These are phyloP conservation scores for Tuber umbilicatum DNA, from an alignment of 495 filamentous ascomycete species.

Conservation along the genomic window DNA sequence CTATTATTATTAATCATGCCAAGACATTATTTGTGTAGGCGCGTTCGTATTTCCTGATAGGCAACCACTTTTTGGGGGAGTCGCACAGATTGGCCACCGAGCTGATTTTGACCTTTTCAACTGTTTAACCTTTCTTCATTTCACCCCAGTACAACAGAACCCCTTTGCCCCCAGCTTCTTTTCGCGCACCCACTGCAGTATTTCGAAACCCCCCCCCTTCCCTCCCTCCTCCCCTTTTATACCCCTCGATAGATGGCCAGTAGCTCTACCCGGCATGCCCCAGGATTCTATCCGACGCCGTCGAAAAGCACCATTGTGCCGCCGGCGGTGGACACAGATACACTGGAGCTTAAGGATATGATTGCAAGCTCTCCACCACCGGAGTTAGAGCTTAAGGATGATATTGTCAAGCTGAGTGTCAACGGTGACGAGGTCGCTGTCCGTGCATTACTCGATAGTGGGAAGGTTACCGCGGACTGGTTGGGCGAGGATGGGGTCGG, in stretches of 20 bases:
- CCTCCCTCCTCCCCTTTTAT: background rate
- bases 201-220: background rate
- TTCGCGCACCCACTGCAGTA: background rate
- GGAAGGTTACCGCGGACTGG: slow-evolving; percentile 72
- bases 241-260: slow-evolving; percentile 26
- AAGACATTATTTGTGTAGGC: background rate
- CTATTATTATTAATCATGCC: background rate
- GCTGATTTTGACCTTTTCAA: background rate
- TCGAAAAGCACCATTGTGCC: slow-evolving; percentile 39
- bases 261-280: slow-evolving; percentile 30
- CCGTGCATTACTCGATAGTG: slow-evolving; percentile 76
- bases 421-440: slow-evolving; percentile 79
- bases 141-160: background rate
- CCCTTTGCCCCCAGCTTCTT: background rate
- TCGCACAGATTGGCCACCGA: background rate
- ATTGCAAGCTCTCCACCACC: slow-evolving; percentile 44
- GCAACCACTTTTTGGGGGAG: background rate
- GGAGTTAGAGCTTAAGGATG: slow-evolving; percentile 54
- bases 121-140: background rate
- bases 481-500: slow-evolving; percentile 88
- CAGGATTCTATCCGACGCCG: slow-evolving; percentile 28
- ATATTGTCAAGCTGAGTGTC: slow-evolving; percentile 93
- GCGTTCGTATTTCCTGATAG: background rate
- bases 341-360: slow-evolving; percentile 63
- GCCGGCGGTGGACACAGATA: slow-evolving; percentile 38